phyloP scores from a whole-genome alignment of 805 yeast genomes.

The Candida boleticola region DNA sequence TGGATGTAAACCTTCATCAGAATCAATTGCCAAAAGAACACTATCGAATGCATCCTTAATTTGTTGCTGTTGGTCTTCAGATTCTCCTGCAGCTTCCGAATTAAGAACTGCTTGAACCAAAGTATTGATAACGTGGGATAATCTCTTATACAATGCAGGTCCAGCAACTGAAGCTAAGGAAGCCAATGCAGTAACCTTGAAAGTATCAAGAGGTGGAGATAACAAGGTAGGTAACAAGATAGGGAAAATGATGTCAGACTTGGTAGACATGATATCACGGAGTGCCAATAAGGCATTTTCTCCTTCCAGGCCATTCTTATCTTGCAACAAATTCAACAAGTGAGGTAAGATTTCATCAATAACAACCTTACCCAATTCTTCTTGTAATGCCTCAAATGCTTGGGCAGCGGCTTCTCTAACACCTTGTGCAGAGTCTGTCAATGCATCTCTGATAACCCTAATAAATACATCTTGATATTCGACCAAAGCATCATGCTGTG shows the following conservation, averaged over 20 bases:
- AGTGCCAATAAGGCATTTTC: conserved; percentile 77
- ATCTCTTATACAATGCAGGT: conserved; percentile 66
- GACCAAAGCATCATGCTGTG: conserved; percentile 56
- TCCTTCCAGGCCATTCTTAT: conserved; percentile 51
- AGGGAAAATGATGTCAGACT: conserved; percentile 91
- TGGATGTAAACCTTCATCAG: conserved; percentile 79
- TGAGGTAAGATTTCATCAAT: conserved; percentile 88
- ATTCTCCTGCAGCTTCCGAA: conserved; percentile 24
- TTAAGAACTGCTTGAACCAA: conserved; percentile 60
- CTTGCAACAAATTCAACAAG: conserved; percentile 66
- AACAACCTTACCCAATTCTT: conserved; percentile 76
- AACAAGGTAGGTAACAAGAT: conserved; percentile 83
- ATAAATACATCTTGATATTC: conserved; percentile 70
- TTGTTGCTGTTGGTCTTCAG: conserved; percentile 39
- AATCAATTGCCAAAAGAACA: conserved; percentile 70
- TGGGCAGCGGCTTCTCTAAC: conserved; percentile 91
- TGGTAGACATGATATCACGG: conserved; percentile 87
- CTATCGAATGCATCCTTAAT: conserved; percentile 59
- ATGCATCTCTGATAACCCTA: conserved; percentile 70
- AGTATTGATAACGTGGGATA: conserved; percentile 71
- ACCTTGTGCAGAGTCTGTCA: conserved; percentile 66
- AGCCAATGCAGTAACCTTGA: conserved; percentile 85
- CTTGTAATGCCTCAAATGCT: conserved; percentile 86
- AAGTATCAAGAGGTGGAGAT: conserved; percentile 74
- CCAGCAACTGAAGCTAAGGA: conserved; percentile 91